These are phyloP conservation scores for Dactylellina leptospora DNA, from an alignment of 2,329 filamentous ascomycete species.

Conservation along the genomic window DNA sequence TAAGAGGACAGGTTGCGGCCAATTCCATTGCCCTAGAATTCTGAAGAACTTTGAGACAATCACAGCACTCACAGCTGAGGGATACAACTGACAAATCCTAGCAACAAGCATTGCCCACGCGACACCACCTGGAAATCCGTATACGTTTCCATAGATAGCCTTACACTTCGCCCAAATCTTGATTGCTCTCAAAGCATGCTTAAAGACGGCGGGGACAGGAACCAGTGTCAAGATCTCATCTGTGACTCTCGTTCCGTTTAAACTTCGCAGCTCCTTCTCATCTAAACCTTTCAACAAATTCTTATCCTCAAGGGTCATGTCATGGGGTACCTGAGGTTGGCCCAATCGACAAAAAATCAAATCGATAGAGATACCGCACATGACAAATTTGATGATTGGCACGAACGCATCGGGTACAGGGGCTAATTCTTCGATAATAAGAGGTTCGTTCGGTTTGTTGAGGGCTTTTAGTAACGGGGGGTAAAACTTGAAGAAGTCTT, in stretches of 20 bases:
- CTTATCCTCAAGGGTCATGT: conserved; percentile 82
- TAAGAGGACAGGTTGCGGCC: conserved; percentile 91
- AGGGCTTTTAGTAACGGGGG: conserved; percentile 80
- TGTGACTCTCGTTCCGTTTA: conserved; percentile 94
- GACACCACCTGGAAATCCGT: conserved; percentile 94
- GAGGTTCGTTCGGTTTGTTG: conserved; percentile 68
- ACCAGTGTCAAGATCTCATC: conserved; percentile 90
- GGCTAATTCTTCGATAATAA: conserved; percentile 83
- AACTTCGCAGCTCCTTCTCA: conserved; percentile 83
- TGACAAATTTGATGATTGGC: conserved; percentile 96
- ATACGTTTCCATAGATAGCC: conserved; percentile 93
- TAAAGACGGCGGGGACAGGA: conserved; percentile 88
- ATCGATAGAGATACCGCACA: conserved; percentile 91
- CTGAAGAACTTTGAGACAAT: conserved; percentile 94
- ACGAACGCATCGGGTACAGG: conserved; percentile 90
- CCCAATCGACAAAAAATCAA: conserved; percentile 83
- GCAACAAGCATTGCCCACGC: conserved; percentile 99
- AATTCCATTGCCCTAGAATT: conserved; percentile 88
- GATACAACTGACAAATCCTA: conserved; percentile 93
- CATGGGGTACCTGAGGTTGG: conserved; percentile 74
- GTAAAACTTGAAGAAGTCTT: conserved; percentile 92
- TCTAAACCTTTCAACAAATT: conserved; percentile 84
- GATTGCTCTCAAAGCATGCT: conserved; percentile 85
- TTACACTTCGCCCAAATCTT: conserved; percentile 95
- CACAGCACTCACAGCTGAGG: conserved; percentile 85